These are phyloP conservation scores for Jatropha podagrica DNA, from an alignment of 441 rosid species.

Conservation along the genomic window DNA sequence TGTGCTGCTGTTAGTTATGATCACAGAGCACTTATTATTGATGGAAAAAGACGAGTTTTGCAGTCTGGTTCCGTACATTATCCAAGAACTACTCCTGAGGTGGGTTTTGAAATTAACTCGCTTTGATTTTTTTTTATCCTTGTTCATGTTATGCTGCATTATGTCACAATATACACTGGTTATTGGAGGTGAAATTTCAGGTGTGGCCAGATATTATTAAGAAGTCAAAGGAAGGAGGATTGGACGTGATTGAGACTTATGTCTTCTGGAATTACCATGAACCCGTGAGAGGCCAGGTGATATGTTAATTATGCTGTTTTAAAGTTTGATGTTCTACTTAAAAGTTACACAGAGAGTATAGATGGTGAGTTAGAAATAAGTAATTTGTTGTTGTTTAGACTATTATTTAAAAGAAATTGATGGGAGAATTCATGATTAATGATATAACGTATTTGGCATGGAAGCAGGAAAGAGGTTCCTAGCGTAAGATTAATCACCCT, in stretches of 20 bases:
- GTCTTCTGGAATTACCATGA: constrained; percentile 76
- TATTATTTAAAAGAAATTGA: neutral
- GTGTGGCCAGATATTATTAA: constrained; percentile 66
- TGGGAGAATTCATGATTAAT: neutral
- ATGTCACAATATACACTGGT: constrained; percentile 6
- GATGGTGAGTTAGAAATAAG: neutral
- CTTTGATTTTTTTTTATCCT: neutral
- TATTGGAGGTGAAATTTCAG: constrained; percentile 30
- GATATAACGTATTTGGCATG: neutral
- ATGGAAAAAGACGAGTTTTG: constrained; percentile 64
- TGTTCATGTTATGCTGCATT: neutral
- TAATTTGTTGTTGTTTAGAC: neutral
- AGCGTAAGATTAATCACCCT: neutral
- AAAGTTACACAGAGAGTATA: neutral
- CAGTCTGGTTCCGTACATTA: constrained; percentile 67
- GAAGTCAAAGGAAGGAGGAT: constrained; percentile 66
- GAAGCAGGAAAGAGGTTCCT: neutral
- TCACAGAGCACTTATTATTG: constrained; percentile 53
- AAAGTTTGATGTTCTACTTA: neutral
- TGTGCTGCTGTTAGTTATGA: constrained; percentile 51
- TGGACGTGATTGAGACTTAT: constrained; percentile 67
- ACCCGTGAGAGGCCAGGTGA: constrained; percentile 67
- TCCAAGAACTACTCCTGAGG: constrained; percentile 61
- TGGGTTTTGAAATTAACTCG: constrained; percentile 13
- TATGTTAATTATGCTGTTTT: constrained; percentile 4